A percentile compares a stretch with the other conserved stretches of the same genome.
These are phyloP conservation scores for Penicillium rolfsii DNA, from an alignment of 2,329 filamentous ascomycete genomes.

Conservation along the genomic window DNA sequence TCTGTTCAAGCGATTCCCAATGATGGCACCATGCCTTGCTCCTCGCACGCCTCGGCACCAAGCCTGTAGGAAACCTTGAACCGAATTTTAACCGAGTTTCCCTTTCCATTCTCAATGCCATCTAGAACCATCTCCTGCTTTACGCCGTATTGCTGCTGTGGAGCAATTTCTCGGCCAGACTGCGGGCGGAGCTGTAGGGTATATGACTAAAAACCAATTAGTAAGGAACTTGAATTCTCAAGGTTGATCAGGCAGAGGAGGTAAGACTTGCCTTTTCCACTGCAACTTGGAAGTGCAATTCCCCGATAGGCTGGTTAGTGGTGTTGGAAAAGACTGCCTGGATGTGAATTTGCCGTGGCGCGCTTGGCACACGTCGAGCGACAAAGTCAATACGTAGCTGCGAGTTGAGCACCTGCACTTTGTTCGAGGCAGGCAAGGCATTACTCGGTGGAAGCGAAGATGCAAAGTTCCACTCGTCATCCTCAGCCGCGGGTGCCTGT, in stretches of 20 bases:
- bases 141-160: conserved; percentile 74
- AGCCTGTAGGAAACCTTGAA: conserved; percentile 85
- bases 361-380: conserved; percentile 62
- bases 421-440: conserved; percentile 63
- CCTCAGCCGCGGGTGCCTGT: conserved; percentile 55
- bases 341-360: conserved; percentile 65
- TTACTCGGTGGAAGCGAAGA: conserved; percentile 73
- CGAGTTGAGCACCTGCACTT: conserved; percentile 69
- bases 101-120: conserved; percentile 72
- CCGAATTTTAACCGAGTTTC: conserved; percentile 80
- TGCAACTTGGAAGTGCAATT: conserved; percentile 87
- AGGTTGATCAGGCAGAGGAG: neutral
- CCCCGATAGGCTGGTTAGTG: conserved; percentile 69
- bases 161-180: conserved; percentile 73
- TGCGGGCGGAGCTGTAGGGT: conserved; percentile 83
- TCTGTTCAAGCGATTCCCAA: conserved; percentile 67
- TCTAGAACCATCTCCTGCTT: conserved; percentile 79
- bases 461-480: conserved; percentile 94
- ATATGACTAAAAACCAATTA: conserved; percentile 18
- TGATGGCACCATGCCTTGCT: conserved; percentile 82
- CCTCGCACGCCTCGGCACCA: conserved; percentile 64
- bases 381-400: conserved; percentile 73
- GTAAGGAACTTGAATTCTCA: neutral
- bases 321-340: conserved; percentile 83
- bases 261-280: conserved; percentile 76